A percentile compares a stretch with the other conserved stretches of the same genome.
These are phyloP conservation scores for Phenoliferia sp. DNA, from an alignment of 1,284 basidiomycete species.

Conservation along the genomic window DNA sequence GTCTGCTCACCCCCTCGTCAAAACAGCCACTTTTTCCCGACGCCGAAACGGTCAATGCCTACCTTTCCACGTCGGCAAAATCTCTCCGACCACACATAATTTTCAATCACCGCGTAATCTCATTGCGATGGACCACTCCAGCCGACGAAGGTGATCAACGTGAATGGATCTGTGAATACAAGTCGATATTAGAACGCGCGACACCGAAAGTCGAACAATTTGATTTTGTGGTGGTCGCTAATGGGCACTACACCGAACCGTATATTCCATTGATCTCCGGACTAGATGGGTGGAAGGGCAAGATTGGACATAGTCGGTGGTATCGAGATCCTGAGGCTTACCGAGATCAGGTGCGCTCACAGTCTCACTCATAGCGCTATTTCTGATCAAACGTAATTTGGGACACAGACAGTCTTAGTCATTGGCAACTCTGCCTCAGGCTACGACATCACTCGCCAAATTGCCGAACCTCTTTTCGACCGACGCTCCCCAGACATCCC, in stretches of 20 bases:
- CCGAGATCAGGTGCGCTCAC: constrained; percentile 32
- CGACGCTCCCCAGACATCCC: constrained; percentile 3
- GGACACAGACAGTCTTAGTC: constrained; percentile 45
- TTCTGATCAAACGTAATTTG: background rate
- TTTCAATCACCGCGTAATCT: no score
- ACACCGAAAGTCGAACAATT: constrained; percentile 25
- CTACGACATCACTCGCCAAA: constrained; percentile 50
- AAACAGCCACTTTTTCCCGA: no score
- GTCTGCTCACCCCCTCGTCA: no score
- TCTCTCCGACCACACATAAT: no score
- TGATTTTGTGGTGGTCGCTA: constrained; percentile 43
- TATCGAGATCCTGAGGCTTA: constrained; percentile 43
- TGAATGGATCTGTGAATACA: no score
- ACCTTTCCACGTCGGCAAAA: no score
- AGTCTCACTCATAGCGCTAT: no score
- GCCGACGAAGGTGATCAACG: no score
- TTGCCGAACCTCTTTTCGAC: constrained; percentile 39
- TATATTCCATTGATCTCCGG: constrained; percentile 47
- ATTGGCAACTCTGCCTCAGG: constrained; percentile 52
- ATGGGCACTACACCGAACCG: constrained; percentile 50
- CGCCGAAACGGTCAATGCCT: no score
- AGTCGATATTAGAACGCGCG: no score
- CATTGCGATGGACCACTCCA: no score
- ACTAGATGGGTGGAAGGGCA: constrained; percentile 38
- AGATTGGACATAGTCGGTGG: constrained; percentile 48